A percentile compares a stretch with the other conserved stretches of the same genome.
Evolutionary conservation across 129 eudicot genomes (phyloP).

Genomic region (Erigeron canadensis): DNA sequence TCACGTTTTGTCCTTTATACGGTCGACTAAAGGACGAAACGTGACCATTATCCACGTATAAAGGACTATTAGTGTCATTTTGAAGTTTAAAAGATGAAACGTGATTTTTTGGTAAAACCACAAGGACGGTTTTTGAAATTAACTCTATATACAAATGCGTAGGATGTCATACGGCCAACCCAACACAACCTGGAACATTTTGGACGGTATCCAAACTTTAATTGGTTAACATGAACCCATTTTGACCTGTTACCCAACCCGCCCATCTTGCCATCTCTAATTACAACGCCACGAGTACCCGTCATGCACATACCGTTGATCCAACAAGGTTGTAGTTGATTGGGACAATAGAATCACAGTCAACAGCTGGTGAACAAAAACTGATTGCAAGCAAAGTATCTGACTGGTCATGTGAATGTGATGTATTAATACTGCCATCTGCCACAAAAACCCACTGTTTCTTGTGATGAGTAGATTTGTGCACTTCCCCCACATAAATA

Average conservation of each 20-base stretch:
- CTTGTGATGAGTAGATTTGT: constrained; percentile 52
- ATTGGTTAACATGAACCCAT: not conserved
- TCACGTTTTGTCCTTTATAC: no score
- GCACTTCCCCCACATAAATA: constrained; percentile 75
- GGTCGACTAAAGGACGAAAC: no score
- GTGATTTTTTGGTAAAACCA: no score
- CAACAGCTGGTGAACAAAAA: constrained; percentile 59
- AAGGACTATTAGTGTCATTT: no score
- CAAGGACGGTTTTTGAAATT: no score
- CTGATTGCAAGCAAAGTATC: constrained; percentile 73
- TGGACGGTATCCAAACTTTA: not conserved
- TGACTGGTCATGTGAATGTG: constrained; percentile 33
- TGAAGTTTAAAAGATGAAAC: no score
- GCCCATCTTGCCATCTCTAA: no score
- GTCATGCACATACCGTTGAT: constrained; percentile 61
- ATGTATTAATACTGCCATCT: constrained; percentile 47
- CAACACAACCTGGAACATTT: no score
- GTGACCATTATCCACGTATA: no score
- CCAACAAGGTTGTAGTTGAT: constrained; percentile 69
- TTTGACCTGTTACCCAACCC: no score
- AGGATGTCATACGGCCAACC: no score
- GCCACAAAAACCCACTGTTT: constrained; percentile 93
- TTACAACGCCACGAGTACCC: not conserved
- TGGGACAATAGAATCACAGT: constrained; percentile 52
- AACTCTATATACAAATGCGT: no score